Base-by-base conservation (phyloP, 352 stramenopile genomes). In the Plasmopara viticola region DNA sequence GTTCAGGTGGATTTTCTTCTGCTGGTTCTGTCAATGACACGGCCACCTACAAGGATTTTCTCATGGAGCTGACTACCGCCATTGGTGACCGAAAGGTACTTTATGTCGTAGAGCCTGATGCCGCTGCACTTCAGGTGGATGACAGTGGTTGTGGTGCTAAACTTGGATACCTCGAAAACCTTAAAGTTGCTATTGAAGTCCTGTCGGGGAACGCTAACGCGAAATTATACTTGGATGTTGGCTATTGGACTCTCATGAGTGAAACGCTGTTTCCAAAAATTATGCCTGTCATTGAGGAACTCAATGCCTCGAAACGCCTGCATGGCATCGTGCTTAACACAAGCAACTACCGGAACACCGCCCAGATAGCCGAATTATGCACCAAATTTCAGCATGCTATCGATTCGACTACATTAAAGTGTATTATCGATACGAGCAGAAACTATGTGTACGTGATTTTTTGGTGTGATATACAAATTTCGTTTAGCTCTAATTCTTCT, bases 271-370 rank as follows among this genome's bases (percentile, higher is more conserved):
- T n/a, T n/a, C n/a, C n/a, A n/a, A n/a, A n/a, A n/a, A n/a, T n/a
- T n/a, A n/a, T n/a, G n/a, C n/a, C n/a, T n/a, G n/a, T n/a, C n/a
- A n/a, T n/a, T n/a, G n/a, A n/a, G n/a, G n/a, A n/a, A 42, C 58
- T 86, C 6, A 64, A 49, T 5, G 42, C 46, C 5, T 73, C 64
- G 70, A 70, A 0, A 56, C 58, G 1, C 46, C 85, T 51, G 82
- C 77, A 46, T n/a, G 78, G 78, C 8, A 64, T 88, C 35, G 64
- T 71, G 44, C 69, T 88, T 51, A 88, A 88, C 56, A 88, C 78
- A 40, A 82, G 72, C 14, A 89, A 49, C 62, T 86, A 90, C 64
- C 66, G 75, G 4, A 70, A 59, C 1, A 86, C 48, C 8, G 58
- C 68, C n/a, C 70, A 85, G 48, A 66, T 78, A 14, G 47, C 58